These are phyloP conservation scores for Cryptococcus jaspeensis DNA, from an alignment of 1,284 basidiomycete genomes.

Conservation along the genomic window DNA sequence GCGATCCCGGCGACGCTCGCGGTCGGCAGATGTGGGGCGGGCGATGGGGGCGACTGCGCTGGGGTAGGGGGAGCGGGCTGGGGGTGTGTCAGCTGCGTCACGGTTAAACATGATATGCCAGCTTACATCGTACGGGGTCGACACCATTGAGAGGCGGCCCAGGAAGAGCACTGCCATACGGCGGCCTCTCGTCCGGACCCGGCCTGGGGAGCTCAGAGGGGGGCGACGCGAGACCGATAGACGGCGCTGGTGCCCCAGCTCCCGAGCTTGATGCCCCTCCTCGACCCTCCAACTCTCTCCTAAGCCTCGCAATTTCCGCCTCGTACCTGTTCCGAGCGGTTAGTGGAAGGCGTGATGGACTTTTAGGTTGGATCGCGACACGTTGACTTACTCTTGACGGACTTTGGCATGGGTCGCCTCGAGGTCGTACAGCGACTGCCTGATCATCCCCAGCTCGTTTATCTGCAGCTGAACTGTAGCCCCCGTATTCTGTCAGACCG, in stretches of 20 bases:
- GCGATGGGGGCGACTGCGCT: slow-evolving; percentile 18
- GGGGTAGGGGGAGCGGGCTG: slow-evolving; percentile 37
- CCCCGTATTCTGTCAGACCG: background rate
- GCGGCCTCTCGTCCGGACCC: slow-evolving; percentile 22
- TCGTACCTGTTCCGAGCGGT: slow-evolving; percentile 57
- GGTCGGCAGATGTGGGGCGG: slow-evolving; percentile 35
- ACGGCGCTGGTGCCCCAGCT: slow-evolving; percentile 20
- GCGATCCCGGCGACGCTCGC: slow-evolving; percentile 24
- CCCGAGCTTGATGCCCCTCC: slow-evolving; percentile 35
- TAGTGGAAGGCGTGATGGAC: background rate
- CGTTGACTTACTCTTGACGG: slow-evolving; percentile 58
- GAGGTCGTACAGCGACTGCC: slow-evolving; percentile 73
- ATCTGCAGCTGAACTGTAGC: slow-evolving; percentile 67
- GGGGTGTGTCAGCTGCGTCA: background rate
- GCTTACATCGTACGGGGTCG: slow-evolving; percentile 24
- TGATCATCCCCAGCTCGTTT: slow-evolving; percentile 69
- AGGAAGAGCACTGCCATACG: slow-evolving; percentile 22
- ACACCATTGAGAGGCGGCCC: slow-evolving; percentile 36
- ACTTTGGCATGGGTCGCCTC: slow-evolving; percentile 70
- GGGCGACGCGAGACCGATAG: slow-evolving; percentile 22
- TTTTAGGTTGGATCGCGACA: background rate
- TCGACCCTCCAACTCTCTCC: slow-evolving; percentile 61
- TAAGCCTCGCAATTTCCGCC: slow-evolving; percentile 66
- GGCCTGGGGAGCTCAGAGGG: slow-evolving; percentile 42
- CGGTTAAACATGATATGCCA: background rate